Conservation (phyloP, 2,329 filamentous ascomycete genomes). For the Stromatinia cepivora region DNA sequence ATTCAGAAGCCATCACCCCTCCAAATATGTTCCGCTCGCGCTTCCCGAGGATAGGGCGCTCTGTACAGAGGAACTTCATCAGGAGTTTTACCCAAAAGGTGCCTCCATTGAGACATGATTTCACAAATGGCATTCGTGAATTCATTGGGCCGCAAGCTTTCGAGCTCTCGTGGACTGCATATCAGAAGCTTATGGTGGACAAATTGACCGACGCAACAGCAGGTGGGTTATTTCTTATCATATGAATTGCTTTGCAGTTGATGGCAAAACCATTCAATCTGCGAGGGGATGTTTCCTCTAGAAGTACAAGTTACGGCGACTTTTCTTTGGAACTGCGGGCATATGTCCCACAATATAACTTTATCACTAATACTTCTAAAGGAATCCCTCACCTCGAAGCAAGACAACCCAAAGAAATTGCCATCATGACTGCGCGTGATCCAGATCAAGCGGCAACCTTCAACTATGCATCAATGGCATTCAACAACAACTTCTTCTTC, state of each 20-base stretch:
- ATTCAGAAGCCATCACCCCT: slow-evolving; percentile 14
- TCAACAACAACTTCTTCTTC: slow-evolving; percentile 90
- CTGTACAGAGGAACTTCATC: slow-evolving; percentile 9
- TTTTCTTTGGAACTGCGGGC: not conserved
- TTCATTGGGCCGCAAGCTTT: slow-evolving; percentile 71
- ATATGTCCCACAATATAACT: not conserved
- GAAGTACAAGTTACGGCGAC: not conserved
- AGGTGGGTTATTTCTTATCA: slow-evolving; percentile 54
- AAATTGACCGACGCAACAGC: slow-evolving; percentile 73
- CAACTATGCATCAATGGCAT: slow-evolving; percentile 95
- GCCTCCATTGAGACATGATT: slow-evolving; percentile 50
- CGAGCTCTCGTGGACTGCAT: slow-evolving; percentile 76
- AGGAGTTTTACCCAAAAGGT: not conserved
- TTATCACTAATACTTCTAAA: slow-evolving; percentile 5
- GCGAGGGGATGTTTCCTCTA: not conserved
- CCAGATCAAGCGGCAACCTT: slow-evolving; percentile 77
- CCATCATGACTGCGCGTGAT: slow-evolving; percentile 75
- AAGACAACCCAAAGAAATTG: slow-evolving; percentile 58
- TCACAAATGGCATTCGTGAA: slow-evolving; percentile 59
- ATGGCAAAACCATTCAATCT: not conserved
- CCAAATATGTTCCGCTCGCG: slow-evolving; percentile 39
- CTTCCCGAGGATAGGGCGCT: slow-evolving; percentile 36
- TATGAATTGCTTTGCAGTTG: not conserved
- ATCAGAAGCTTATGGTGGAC: slow-evolving; percentile 72
- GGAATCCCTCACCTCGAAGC: not conserved